phyloP scores from a whole-genome alignment of 2,329 filamentous ascomycete species.

The Pseudodiploospora longispora region DNA sequence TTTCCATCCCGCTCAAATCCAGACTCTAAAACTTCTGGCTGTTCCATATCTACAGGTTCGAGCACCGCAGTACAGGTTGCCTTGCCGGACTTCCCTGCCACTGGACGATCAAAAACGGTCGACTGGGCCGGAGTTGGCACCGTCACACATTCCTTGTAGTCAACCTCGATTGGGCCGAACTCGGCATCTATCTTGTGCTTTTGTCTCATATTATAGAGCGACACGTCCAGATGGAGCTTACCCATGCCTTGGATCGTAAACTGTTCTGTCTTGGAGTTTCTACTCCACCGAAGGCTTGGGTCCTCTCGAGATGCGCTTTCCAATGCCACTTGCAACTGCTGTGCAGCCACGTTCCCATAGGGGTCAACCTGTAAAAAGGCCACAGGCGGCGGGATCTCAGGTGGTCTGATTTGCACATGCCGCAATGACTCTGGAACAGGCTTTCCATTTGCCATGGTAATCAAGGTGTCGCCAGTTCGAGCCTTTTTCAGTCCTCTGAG shows the following conservation, averaged over 20 bases:
- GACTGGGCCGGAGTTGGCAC: constrained; percentile 47
- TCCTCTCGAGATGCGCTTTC: constrained; percentile 80
- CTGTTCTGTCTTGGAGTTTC: constrained; percentile 85
- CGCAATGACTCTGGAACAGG: constrained; percentile 61
- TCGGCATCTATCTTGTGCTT: constrained; percentile 80
- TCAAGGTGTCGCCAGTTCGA: constrained; percentile 87
- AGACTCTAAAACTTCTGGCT: constrained; percentile 30
- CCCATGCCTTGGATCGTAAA: constrained; percentile 95
- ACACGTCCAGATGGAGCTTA: constrained; percentile 89
- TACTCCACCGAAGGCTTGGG: constrained; percentile 76
- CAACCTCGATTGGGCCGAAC: constrained; percentile 90
- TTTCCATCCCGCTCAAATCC: constrained; percentile 62
- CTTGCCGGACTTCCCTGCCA: constrained; percentile 72
- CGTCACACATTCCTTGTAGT: constrained; percentile 79
- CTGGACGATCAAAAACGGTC: constrained; percentile 65
- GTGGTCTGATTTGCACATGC: constrained; percentile 75
- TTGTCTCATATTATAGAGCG: constrained; percentile 75
- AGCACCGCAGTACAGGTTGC: constrained; percentile 66
- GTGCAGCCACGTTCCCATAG: constrained; percentile 68
- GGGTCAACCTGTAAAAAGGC: constrained; percentile 94
- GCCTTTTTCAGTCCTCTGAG: constrained; percentile 83
- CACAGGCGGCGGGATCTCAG: constrained; percentile 83
- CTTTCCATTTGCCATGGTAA: constrained; percentile 58
- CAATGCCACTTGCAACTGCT: constrained; percentile 68
- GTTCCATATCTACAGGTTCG: constrained; percentile 46